phyloP scores from a whole-genome alignment of 1,139 yeast species.

The Geotrichum restrictum region DNA sequence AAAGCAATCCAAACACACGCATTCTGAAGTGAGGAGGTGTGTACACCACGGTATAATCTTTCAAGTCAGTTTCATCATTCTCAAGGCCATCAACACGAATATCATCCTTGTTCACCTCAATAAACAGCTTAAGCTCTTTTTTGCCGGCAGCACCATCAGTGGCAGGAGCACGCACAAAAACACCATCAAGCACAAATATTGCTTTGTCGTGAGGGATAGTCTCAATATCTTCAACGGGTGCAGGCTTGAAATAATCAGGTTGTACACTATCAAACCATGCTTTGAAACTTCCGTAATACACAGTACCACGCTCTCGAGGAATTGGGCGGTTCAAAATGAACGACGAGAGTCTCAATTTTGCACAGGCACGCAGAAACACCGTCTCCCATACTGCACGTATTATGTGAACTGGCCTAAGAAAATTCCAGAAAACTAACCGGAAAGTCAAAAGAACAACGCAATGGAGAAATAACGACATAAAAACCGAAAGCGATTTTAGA shows the following conservation, averaged over 20 bases:
- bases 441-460: slow-evolving; percentile 33
- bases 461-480: neutral
- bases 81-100: slow-evolving; percentile 50
- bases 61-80: slow-evolving; percentile 43
- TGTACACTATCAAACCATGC: slow-evolving; percentile 43
- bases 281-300: slow-evolving; percentile 53
- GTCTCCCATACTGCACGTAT: slow-evolving; percentile 53
- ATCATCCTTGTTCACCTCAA: slow-evolving; percentile 80
- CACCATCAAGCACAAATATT: slow-evolving; percentile 59
- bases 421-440: slow-evolving; percentile 30
- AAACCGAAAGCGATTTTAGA: slow-evolving; percentile 20
- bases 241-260: slow-evolving; percentile 63
- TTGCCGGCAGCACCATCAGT: slow-evolving; percentile 65
- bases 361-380: slow-evolving; percentile 56
- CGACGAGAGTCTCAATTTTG: slow-evolving; percentile 66
- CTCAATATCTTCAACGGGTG: slow-evolving; percentile 48
- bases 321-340: slow-evolving; percentile 67
- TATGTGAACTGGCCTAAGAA: slow-evolving; percentile 27
- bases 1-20: slow-evolving; percentile 55
- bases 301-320: slow-evolving; percentile 71
- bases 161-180: slow-evolving; percentile 79
- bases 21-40: slow-evolving; percentile 72
- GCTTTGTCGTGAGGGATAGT: slow-evolving; percentile 24
- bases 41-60: slow-evolving; percentile 72
- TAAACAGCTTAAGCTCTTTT: slow-evolving; percentile 63